These are phyloP conservation scores for Trichophyton rubrum DNA, from an alignment of 2,329 filamentous ascomycete species.

Conservation along the genomic window DNA sequence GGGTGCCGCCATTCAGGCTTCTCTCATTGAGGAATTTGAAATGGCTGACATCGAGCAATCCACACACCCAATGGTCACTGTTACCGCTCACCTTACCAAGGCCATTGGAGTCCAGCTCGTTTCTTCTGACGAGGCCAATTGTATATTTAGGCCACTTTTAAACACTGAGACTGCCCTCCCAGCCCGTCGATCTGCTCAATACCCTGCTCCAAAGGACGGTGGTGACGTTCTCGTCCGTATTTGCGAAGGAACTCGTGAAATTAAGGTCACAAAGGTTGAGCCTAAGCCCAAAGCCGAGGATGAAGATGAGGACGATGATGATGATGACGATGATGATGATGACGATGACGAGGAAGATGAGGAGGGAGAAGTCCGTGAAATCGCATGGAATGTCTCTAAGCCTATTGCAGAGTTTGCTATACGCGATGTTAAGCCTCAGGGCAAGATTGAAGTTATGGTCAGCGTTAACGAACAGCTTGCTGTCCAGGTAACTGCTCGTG, in stretches of 20 bases:
- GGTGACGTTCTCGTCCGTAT: conserved; percentile 83
- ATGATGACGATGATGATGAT: conserved; percentile 50
- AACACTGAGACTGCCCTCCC: conserved; percentile 80
- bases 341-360: conserved; percentile 58
- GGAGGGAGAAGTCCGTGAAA: conserved; percentile 75
- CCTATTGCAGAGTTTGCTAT: conserved; percentile 76
- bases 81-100: conserved; percentile 77
- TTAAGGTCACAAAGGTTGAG: conserved; percentile 84
- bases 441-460: conserved; percentile 87
- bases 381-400: conserved; percentile 79
- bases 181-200: conserved; percentile 69
- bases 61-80: conserved; percentile 87
- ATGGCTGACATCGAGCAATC: conserved; percentile 88
- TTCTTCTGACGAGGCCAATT: conserved; percentile 35
- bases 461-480: conserved; percentile 70
- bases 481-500: conserved; percentile 68
- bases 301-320: conserved; percentile 47
- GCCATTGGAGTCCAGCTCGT: conserved; percentile 74
- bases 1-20: conserved; percentile 90
- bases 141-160: conserved; percentile 69
- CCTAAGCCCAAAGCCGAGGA: conserved; percentile 52
- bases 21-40: conserved; percentile 88
- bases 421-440: conserved; percentile 70
- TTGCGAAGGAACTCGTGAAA: conserved; percentile 76
- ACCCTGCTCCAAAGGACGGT: conserved; percentile 62